Evolutionary conservation across 108 stramenopile genomes (phyloP), one percentile per base, ranked within the genome.

Genomic region (Chaetoceros muelleri): DNA sequence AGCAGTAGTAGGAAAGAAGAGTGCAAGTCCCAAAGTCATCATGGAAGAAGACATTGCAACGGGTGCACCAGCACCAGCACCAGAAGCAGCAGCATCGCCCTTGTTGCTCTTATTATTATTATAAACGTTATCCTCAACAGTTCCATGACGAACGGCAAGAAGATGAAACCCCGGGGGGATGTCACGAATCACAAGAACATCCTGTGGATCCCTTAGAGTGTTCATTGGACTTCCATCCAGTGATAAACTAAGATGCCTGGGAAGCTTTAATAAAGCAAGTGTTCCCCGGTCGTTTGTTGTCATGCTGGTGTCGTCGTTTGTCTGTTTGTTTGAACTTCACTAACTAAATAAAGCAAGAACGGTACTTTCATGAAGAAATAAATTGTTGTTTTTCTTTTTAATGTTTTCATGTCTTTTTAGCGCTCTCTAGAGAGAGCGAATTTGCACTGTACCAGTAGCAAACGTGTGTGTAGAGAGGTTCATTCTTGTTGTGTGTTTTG

Each of bases 131-230:
- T 26, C 10, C 20, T 50, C 53, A n/a, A n/a, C n/a, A n/a, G n/a
- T n/a, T n/a, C n/a, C n/a, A n/a, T n/a, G n/a, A 10, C 61, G 44
- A 44, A 64, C 49, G n/a, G 73, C 57, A 2, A 75, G 49, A 18
- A 77, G 57, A 48, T 82, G 80, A 65, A 78, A 69, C 1, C 19
- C 50, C 5, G 5, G 34, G 5, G 34, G 34, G 13, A 40, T 40
- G 13, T 40, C 13, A 10, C 34, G 34, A 40, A 40, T 40, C 5
- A 40, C 34, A 10, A 40, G 13, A 40, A 40, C 8, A 40, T 40
- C 34, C 13, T 40, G 8, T 40, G 34, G 8, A 40, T 5, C 34
- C 13, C 13, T 40, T 5, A 40, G 34, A 40, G 34, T 40, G 5
- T 40, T 5, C 13, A 13, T 10, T 10, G 34, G 13, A 13, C 34